Conservation (phyloP, 306 rosid species). For the Castanea mollissima region DNA sequence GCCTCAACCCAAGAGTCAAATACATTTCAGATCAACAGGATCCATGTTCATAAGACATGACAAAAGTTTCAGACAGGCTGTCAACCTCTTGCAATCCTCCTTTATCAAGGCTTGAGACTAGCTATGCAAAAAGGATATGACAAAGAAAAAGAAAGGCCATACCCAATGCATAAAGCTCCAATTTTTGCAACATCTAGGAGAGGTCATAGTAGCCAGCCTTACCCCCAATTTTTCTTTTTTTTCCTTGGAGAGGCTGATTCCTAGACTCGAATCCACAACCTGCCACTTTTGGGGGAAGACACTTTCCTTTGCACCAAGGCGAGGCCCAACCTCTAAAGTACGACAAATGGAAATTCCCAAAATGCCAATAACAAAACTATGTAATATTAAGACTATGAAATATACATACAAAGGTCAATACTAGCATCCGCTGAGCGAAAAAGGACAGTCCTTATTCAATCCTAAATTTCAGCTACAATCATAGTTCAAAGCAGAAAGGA, state of each 20-base stretch:
- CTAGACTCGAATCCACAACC: too few relatives aligned
- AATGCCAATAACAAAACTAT: background rate
- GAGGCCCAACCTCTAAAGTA: background rate
- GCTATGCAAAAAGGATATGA: background rate
- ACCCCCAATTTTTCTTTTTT: too few relatives aligned
- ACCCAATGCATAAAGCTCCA: too few relatives aligned
- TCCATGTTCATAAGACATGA: background rate
- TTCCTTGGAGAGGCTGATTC: too few relatives aligned
- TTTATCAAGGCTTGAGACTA: background rate
- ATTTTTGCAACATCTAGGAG: too few relatives aligned
- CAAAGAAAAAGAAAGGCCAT: background rate
- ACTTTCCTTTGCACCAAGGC: too few relatives aligned
- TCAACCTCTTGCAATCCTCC: background rate
- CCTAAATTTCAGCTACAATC: background rate
- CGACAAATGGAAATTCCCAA: background rate
- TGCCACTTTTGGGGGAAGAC: too few relatives aligned
- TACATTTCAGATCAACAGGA: background rate
- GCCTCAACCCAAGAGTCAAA: background rate
- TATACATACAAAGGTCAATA: background rate
- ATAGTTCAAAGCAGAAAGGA: background rate
- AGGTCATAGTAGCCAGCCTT: too few relatives aligned
- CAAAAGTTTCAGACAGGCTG: background rate
- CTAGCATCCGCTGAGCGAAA: background rate
- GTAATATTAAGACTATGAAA: background rate
- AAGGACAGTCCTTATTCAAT: background rate